phyloP scores from a whole-genome alignment of 2,329 filamentous ascomycete species.

The Pleurostoma richardsiae region DNA sequence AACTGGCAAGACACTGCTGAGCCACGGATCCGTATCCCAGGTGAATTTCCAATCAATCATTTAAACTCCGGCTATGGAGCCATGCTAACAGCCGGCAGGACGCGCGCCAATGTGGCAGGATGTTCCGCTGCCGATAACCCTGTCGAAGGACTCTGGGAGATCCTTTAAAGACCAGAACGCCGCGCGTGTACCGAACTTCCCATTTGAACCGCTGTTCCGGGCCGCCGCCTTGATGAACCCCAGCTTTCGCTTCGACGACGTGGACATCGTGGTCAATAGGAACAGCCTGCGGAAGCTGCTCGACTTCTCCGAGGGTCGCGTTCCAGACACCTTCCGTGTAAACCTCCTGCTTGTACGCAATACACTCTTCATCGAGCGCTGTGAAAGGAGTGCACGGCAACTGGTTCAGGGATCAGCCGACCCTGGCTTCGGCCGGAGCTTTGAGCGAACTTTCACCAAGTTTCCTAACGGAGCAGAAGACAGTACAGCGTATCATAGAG shows the following conservation, averaged over 20 bases:
- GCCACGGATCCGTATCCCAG: constrained; percentile 6
- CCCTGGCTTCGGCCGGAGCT: constrained; percentile 2
- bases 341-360: constrained; percentile 5
- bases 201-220: constrained; percentile 21
- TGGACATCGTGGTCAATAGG: constrained; percentile 23
- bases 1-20: constrained; percentile 1
- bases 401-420: neutral
- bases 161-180: constrained; percentile 1
- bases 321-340: constrained; percentile 1
- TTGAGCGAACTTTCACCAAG: constrained; percentile 3
- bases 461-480: neutral
- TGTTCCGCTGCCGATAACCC: neutral
- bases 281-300: constrained; percentile 17
- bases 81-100: neutral
- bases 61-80: constrained; percentile 2
- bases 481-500: constrained; percentile 2
- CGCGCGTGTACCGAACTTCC: constrained; percentile 9
- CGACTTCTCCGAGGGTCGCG: constrained; percentile 7
- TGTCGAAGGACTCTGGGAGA: neutral
- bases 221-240: constrained; percentile 17
- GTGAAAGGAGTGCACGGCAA: neutral
- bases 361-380: constrained; percentile 3
- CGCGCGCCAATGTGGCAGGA: too few relatives aligned
- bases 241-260: constrained; percentile 13
- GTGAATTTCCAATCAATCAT: neutral